Percentiles rank a stretch among this genome's conserved stretches.
Conservation (phyloP, 1,284 basidiomycete genomes). For the Coniferiporia weirii region DNA sequence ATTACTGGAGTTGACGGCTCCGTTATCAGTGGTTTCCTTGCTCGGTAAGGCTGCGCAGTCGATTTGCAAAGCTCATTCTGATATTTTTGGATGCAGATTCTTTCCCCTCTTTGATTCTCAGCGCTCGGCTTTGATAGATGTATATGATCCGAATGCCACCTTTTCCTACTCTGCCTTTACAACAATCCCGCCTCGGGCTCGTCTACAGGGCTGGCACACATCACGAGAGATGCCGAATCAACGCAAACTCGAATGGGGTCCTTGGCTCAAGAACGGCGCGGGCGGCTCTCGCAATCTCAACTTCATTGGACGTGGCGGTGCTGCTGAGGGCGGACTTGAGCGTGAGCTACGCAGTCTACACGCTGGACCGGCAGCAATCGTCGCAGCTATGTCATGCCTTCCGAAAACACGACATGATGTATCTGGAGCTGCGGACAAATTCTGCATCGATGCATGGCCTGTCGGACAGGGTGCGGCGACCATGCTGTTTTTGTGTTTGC, state of each 20-base stretch:
- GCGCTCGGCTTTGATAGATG: conserved; percentile 62
- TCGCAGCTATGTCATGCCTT: conserved; percentile 57
- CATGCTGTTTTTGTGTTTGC: conserved; percentile 77
- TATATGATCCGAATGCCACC: conserved; percentile 80
- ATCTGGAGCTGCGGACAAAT: conserved; percentile 67
- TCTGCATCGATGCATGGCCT: conserved; percentile 86
- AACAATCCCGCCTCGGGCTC: conserved; percentile 66
- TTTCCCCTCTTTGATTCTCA: conserved; percentile 82
- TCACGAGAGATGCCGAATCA: conserved; percentile 73
- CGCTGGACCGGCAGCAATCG: conserved; percentile 63
- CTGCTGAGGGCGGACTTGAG: conserved; percentile 42
- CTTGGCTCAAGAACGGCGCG: conserved; percentile 54
- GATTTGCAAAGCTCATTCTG: conserved; percentile 19
- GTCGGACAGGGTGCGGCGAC: conserved; percentile 57
- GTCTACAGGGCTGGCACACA: conserved; percentile 57
- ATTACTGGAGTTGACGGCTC: conserved; percentile 68
- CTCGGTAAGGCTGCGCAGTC: conserved; percentile 46
- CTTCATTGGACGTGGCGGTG: conserved; percentile 37
- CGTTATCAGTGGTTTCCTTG: conserved; percentile 71
- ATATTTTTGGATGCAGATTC: conserved; percentile 45
- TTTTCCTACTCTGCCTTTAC: conserved; percentile 89
- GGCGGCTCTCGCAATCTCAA: conserved; percentile 75
- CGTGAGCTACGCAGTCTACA: conserved; percentile 69
- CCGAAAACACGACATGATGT: conserved; percentile 83
- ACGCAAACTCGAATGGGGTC: conserved; percentile 68